Conservation (phyloP, 2,329 filamentous ascomycete genomes). For the Bipolaris oryzae region DNA sequence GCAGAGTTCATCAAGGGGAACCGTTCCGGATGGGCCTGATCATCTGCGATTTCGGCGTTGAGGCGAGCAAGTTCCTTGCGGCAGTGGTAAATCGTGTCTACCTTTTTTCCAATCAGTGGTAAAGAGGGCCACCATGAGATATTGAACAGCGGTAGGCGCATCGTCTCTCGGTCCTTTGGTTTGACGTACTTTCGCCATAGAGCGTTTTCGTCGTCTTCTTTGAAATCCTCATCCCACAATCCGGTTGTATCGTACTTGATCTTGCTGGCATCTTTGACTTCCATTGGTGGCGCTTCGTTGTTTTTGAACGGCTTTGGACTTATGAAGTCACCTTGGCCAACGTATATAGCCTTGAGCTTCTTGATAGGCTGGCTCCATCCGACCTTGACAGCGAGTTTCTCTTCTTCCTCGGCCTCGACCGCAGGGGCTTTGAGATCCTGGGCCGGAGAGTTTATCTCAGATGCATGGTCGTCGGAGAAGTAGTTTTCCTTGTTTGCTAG, state of each 20-base stretch:
- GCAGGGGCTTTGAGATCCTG: slow-evolving; percentile 25
- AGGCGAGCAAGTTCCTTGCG: slow-evolving; percentile 83
- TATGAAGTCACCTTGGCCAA: slow-evolving; percentile 41
- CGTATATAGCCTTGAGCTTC: slow-evolving; percentile 32
- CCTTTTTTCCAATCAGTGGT: slow-evolving; percentile 84
- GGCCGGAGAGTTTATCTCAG: slow-evolving; percentile 33
- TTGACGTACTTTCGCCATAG: slow-evolving; percentile 84
- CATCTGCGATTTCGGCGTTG: slow-evolving; percentile 89
- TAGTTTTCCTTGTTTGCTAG: slow-evolving; percentile 37
- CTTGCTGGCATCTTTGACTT: slow-evolving; percentile 32
- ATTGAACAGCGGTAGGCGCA: slow-evolving; percentile 67
- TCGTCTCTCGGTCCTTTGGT: slow-evolving; percentile 81
- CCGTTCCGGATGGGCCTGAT: slow-evolving; percentile 82
- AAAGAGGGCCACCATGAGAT: slow-evolving; percentile 75
- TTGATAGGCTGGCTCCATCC: slow-evolving; percentile 28
- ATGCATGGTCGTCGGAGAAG: slow-evolving; percentile 25
- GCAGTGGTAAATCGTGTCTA: slow-evolving; percentile 93
- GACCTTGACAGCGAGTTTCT: slow-evolving; percentile 24
- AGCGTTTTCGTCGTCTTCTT: slow-evolving; percentile 50
- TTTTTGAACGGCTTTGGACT: slow-evolving; percentile 53
- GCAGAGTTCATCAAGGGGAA: slow-evolving; percentile 95
- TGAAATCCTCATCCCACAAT: slow-evolving; percentile 38
- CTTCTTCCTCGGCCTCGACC: slow-evolving; percentile 21
- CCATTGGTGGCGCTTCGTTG: slow-evolving; percentile 46
- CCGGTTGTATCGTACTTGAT: slow-evolving; percentile 40